Evolutionary conservation across 257 asterid species (phyloP).

Genomic region (Solanum lycopersicoides): DNA sequence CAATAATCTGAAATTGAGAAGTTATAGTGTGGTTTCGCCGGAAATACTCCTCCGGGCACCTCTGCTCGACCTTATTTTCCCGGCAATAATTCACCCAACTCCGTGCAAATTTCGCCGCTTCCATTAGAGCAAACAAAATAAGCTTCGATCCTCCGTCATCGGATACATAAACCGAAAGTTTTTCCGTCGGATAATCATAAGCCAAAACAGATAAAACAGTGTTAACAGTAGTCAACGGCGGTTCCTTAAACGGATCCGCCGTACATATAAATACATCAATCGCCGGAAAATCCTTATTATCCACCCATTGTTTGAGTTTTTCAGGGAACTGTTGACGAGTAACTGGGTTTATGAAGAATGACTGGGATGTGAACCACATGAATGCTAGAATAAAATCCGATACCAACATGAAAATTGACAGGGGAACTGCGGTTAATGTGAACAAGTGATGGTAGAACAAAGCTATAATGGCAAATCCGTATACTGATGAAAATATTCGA

Average conservation of each 20-base stretch:
- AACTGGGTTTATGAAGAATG: conserved; percentile 39
- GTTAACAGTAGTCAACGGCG: conserved; percentile 48
- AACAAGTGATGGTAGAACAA: background rate
- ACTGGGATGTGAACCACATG: conserved; percentile 51
- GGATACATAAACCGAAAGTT: conserved; percentile 53
- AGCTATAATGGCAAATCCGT: background rate
- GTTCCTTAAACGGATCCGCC: conserved; percentile 66
- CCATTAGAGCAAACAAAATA: conserved; percentile 49
- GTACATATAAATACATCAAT: conserved; percentile 62
- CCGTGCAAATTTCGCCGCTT: conserved; percentile 51
- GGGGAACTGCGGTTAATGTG: background rate
- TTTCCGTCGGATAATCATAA: conserved; percentile 58
- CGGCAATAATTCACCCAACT: conserved; percentile 59
- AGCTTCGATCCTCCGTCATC: conserved; percentile 72
- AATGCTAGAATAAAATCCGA: conserved; percentile 36
- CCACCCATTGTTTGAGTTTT: conserved; percentile 1
- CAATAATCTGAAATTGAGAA: background rate
- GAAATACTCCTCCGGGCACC: conserved; percentile 25
- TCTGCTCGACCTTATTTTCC: conserved; percentile 25
- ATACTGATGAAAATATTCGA: background rate
- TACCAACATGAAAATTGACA: conserved; percentile 10
- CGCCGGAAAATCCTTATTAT: conserved; percentile 25
- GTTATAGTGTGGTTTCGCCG: background rate
- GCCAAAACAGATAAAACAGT: conserved; percentile 65
- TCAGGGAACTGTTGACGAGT: conserved; percentile 22